A percentile compares a stretch with the other conserved stretches of the same genome.
Conservation (phyloP, 495 filamentous ascomycete species). For the Penicillium nucicola region DNA sequence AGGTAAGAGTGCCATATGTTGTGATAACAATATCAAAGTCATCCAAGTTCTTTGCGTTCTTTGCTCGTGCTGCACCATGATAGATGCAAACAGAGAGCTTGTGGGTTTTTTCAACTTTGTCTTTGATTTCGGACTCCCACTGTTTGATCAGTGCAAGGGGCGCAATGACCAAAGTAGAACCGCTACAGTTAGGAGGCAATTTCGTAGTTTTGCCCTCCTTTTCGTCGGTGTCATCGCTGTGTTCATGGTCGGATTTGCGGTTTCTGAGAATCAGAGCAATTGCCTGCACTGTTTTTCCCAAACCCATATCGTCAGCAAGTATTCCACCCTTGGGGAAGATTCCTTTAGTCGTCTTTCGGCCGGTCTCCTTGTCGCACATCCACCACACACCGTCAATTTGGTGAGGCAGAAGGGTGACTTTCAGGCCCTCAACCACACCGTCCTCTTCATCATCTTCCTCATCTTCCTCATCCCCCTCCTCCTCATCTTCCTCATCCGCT, state of each 20-base stretch:
- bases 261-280: conserved; percentile 84
- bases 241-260: conserved; percentile 57
- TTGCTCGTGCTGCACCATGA: conserved; percentile 82
- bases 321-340: conserved; percentile 84
- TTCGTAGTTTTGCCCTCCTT: conserved; percentile 42
- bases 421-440: conserved; percentile 74
- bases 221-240: conserved; percentile 33
- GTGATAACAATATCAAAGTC: conserved; percentile 96
- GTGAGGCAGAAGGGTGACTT: conserved; percentile 84
- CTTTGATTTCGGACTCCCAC: conserved; percentile 90
- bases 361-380: conserved; percentile 88
- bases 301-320: conserved; percentile 89
- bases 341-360: conserved; percentile 68
- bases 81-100: conserved; percentile 78
- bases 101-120: conserved; percentile 66
- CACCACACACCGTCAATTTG: conserved; percentile 89
- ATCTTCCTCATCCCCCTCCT: conserved; percentile 45
- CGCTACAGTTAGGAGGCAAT: conserved; percentile 60
- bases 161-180: conserved; percentile 87
- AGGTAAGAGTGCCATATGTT: conserved; percentile 91
- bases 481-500: conserved; percentile 44
- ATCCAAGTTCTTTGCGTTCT: conserved; percentile 67
- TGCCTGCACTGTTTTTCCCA: conserved; percentile 91
- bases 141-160: conserved; percentile 94
- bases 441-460: conserved; percentile 71